Conservation (phyloP, 169 alveolate species). For the Ichthyophthirius multifiliis region DNA sequence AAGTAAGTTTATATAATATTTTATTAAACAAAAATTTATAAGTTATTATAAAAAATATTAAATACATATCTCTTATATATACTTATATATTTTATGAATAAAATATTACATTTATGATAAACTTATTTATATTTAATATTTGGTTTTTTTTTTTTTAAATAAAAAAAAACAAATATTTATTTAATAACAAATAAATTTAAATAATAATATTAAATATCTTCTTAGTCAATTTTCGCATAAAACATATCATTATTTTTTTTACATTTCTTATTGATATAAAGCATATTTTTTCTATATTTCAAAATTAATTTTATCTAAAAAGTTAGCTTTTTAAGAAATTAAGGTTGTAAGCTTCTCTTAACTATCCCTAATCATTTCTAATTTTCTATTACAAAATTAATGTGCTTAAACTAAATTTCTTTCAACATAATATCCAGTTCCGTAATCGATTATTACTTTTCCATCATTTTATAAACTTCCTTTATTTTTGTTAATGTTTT, state of each 20-base stretch:
- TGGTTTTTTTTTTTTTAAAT: no score
- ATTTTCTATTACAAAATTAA: slow-evolving; percentile 29
- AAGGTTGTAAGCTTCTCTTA: slow-evolving; percentile 5
- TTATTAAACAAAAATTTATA: no score
- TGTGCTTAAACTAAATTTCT: slow-evolving; percentile 19
- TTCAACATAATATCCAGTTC: slow-evolving; percentile 47
- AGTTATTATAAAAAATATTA: no score
- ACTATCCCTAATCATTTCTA: slow-evolving; percentile 19
- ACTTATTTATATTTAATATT: no score
- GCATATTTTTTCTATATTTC: slow-evolving; percentile 27
- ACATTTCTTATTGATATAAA: background rate
- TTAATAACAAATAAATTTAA: no score
- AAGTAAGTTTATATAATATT: no score
- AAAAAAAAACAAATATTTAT: no score
- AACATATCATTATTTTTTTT: slow-evolving; percentile 16
- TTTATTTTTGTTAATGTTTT: background rate
- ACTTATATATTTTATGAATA: no score
- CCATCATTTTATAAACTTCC: slow-evolving; percentile 21
- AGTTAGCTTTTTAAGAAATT: slow-evolving; percentile 28
- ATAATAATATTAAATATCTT: no score
- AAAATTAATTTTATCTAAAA: slow-evolving; percentile 36
- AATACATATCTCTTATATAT: no score
- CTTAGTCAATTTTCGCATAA: no score
- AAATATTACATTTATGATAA: no score
- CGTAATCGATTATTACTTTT: slow-evolving; percentile 36